These are phyloP conservation scores for Fusarium sacchari DNA, from an alignment of 2,329 filamentous ascomycete genomes.

Conservation along the genomic window DNA sequence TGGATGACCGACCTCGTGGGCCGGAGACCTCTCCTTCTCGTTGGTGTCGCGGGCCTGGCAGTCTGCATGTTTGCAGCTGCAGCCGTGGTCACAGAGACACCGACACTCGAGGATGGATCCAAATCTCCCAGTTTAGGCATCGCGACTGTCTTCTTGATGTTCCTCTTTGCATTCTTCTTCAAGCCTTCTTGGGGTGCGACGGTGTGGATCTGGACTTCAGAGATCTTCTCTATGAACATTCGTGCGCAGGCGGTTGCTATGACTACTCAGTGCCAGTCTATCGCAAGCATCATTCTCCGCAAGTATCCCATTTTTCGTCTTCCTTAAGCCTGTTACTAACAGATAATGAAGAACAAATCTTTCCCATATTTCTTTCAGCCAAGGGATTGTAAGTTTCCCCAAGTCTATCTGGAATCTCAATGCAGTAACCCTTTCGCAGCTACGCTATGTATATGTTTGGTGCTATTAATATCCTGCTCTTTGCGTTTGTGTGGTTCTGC, in stretches of 20 bases:
- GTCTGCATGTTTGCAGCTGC: conserved; percentile 72
- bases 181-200: conserved; percentile 76
- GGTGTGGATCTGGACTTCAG: conserved; percentile 75
- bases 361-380: background rate
- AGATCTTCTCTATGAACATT: conserved; percentile 68
- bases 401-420: background rate
- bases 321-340: accelerated
- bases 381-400: background rate
- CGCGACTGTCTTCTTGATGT: conserved; percentile 71
- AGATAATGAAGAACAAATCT: background rate
- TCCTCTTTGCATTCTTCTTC: conserved; percentile 72
- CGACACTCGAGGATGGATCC: conserved; percentile 56
- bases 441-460: conserved; percentile 12
- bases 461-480: background rate
- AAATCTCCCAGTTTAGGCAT: conserved; percentile 70
- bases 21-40: conserved; percentile 73
- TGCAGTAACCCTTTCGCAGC: background rate
- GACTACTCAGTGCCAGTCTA: conserved; percentile 11
- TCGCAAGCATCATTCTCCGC: conserved; percentile 4
- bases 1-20: conserved; percentile 79
- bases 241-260: conserved; percentile 71
- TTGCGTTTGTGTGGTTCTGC: conserved; percentile 1
- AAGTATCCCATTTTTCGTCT: background rate
- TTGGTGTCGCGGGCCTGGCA: conserved; percentile 74
- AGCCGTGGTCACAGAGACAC: conserved; percentile 56